phyloP scores from a whole-genome alignment of 441 rosid species.

The Corymbia calophylla region DNA sequence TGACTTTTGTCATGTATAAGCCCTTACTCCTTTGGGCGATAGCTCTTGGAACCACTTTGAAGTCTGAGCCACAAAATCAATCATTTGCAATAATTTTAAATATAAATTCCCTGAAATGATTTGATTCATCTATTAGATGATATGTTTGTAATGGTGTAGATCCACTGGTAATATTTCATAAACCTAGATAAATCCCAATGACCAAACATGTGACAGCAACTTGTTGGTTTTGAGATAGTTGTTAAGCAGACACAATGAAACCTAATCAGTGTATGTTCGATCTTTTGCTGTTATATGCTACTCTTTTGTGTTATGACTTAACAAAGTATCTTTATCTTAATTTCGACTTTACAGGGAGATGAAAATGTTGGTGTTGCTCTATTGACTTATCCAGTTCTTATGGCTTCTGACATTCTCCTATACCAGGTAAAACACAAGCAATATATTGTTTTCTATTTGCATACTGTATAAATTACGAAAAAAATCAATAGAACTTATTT shows the following conservation, averaged over 20 bases:
- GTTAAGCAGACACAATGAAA: neutral
- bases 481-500: neutral
- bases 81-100: neutral
- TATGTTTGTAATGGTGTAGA: neutral
- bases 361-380: slow-evolving; percentile 83
- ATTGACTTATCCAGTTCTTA: slow-evolving; percentile 80
- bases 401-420: slow-evolving; percentile 91
- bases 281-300: neutral
- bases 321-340: neutral
- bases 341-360: slow-evolving; percentile 50
- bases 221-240: neutral
- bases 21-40: neutral
- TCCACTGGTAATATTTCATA: neutral
- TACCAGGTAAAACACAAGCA: slow-evolving; percentile 54
- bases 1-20: neutral
- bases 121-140: neutral
- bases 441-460: neutral
- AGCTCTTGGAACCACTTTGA: neutral
- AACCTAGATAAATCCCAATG: neutral
- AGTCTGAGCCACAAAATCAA: neutral
- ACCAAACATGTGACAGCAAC: neutral
- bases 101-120: neutral
- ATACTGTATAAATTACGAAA: neutral
- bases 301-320: neutral
- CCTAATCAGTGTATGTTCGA: neutral